Conservation (phyloP, 2,329 filamentous ascomycete genomes). For the Fusarium temperatum region DNA sequence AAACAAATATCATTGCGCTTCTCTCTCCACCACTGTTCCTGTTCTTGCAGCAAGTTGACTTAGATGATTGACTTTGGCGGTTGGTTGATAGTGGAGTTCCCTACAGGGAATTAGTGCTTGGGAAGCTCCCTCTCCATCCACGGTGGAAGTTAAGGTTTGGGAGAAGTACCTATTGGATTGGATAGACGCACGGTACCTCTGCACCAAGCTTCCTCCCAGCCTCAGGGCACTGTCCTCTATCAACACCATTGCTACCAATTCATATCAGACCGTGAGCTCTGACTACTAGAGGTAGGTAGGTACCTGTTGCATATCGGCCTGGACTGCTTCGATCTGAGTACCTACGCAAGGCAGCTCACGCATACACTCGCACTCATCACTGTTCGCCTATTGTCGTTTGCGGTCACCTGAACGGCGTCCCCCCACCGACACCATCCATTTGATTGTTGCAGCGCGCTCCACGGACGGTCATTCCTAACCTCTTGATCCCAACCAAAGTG, state of each 20-base stretch:
- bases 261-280: neutral
- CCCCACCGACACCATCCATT: neutral
- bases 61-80: neutral
- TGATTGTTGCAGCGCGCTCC: conserved; percentile 14
- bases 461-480: conserved; percentile 30
- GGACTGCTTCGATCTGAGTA: neutral
- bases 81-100: neutral
- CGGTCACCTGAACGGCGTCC: neutral
- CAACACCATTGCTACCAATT: neutral
- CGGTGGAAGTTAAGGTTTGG: neutral
- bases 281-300: neutral
- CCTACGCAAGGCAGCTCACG: neutral
- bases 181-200: neutral
- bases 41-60: neutral
- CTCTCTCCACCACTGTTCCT: neutral
- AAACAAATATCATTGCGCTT: neutral
- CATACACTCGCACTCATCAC: neutral
- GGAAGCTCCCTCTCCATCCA: neutral
- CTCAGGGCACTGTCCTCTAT: conserved; percentile 1
- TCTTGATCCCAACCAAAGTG: conserved; percentile 33
- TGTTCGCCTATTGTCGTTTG: neutral
- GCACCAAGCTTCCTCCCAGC: conserved; percentile 4
- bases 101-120: neutral
- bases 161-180: neutral
- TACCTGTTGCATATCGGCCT: neutral